These are phyloP conservation scores for Torulaspora delbrueckii DNA, from an alignment of 805 yeast species.

Conservation along the genomic window DNA sequence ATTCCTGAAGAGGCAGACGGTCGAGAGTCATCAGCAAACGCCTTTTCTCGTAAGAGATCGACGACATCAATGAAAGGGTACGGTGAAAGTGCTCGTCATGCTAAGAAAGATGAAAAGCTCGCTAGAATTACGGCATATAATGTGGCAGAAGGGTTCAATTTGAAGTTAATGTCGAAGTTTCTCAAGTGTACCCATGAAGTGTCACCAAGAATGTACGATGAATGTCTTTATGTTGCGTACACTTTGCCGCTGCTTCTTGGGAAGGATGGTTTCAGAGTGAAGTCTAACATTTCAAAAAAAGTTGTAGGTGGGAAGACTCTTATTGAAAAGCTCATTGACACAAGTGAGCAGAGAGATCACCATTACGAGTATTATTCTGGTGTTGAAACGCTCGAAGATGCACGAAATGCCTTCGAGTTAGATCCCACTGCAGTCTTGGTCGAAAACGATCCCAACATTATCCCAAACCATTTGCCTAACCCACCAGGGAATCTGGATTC, in stretches of 20 bases:
- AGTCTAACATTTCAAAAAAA: conserved; percentile 50
- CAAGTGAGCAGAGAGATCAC: conserved; percentile 82
- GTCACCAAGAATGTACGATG: conserved; percentile 83
- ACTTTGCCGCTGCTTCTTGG: conserved; percentile 85
- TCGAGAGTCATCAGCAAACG: conserved; percentile 6
- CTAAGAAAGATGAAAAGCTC: conserved; percentile 46
- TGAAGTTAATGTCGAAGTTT: conserved; percentile 59
- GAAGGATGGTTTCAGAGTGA: conserved; percentile 66
- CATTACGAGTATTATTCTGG: conserved; percentile 89
- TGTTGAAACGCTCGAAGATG: conserved; percentile 54
- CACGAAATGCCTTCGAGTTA: conserved; percentile 40
- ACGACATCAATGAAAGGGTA: conserved; percentile 22
- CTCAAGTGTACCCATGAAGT: conserved; percentile 70
- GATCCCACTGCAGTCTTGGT: conserved; percentile 25
- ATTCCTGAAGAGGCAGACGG: conserved; percentile 55
- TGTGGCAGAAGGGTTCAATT: conserved; percentile 75
- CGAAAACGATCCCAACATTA: conserved; percentile 19
- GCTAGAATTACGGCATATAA: conserved; percentile 90
- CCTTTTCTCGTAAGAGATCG: conserved; percentile 9
- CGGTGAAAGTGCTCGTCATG: conserved; percentile 39
- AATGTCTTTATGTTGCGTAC: conserved; percentile 88
- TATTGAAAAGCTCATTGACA: conserved; percentile 75
- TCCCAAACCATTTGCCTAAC: conserved; percentile 30
- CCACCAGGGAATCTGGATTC: conserved; percentile 40
- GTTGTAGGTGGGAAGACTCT: conserved; percentile 39